Base-by-base conservation (phyloP, 108 stramenopile genomes). In the Cyclostephanos invisitatus region DNA sequence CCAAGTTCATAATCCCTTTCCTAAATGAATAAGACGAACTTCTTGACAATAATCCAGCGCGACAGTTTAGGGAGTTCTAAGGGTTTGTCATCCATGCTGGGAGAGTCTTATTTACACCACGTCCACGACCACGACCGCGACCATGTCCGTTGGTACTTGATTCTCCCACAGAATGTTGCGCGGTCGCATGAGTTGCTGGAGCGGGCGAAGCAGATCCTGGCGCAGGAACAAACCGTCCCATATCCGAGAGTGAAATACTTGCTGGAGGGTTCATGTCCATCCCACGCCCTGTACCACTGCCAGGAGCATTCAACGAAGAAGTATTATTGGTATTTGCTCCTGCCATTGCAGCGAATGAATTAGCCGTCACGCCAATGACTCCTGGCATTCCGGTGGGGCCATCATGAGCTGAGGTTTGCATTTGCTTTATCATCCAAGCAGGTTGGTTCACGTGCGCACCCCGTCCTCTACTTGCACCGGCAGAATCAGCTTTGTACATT, bases 81-180 rank as follows among this genome's bases (percentile, higher is more conserved):
- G 36, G 37, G 10, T 61, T 61, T 7, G 60, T 61, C 60, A 61
- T 42, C 60, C 60, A 61, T 37, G 60, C 60, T 61, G 60, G 60
- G 36, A 61, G 60, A 61, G 38, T 61, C 29, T 36, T 42, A 21
- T 40, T 42, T n/a, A n/a, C 36, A 8, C 60, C 60, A 42, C 60
- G 60, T 40, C 60, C 60, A 11, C 60, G 60, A 18, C 60, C 60
- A 42, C 60, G 36, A n/a, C 60, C 60, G 20, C 11, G 42, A 14
- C 60, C 60, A 21, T 42, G 36, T 7, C 28, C 36, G n/a, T 61
- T 36, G 20, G 24, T 54, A 25, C 24, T 54, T 25, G 25, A 25
- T 54, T 42, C 36, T 22, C 60, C 36, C 0, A 61, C n/a, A 20
- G 36, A 2, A 40, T 37, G 40, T 21, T 4, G 20, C 29, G 60